Evolutionary conservation across 345 rosid species (phyloP).

Genomic region (Eucalyptus leucophloia): DNA sequence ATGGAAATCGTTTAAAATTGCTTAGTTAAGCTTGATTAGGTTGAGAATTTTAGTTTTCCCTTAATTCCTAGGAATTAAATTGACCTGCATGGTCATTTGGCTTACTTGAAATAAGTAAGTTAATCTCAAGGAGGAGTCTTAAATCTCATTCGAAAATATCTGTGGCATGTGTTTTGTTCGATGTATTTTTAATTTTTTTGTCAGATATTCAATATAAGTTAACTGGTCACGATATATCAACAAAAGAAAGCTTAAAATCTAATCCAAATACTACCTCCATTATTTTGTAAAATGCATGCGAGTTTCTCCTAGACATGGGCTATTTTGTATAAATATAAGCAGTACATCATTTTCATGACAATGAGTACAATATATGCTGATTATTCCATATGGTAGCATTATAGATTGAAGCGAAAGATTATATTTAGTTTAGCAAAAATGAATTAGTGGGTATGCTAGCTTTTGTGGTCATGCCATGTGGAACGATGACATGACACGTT

Average conservation of each 20-base stretch:
- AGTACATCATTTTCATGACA: neutral
- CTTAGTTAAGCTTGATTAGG: neutral
- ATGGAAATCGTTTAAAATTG: neutral
- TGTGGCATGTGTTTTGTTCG: neutral
- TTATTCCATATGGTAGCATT: neutral
- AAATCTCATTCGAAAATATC: neutral
- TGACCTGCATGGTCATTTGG: neutral
- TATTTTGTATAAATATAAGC: neutral
- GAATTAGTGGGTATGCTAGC: neutral
- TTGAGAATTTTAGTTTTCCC: neutral
- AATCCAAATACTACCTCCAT: neutral
- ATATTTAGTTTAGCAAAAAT: neutral
- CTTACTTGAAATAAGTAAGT: neutral
- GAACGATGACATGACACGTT: neutral
- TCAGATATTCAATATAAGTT: neutral
- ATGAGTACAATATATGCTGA: neutral
- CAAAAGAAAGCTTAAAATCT: neutral
- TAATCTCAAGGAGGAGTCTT: neutral
- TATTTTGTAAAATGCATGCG: neutral
- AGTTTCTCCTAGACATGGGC: neutral
- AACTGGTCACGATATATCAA: neutral
- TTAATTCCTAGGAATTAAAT: neutral
- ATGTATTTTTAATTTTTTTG: neutral
- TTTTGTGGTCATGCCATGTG: neutral
- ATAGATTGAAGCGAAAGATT: neutral